phyloP scores from a whole-genome alignment of 2,329 filamentous ascomycete species.

The Aspergillus hortae region DNA sequence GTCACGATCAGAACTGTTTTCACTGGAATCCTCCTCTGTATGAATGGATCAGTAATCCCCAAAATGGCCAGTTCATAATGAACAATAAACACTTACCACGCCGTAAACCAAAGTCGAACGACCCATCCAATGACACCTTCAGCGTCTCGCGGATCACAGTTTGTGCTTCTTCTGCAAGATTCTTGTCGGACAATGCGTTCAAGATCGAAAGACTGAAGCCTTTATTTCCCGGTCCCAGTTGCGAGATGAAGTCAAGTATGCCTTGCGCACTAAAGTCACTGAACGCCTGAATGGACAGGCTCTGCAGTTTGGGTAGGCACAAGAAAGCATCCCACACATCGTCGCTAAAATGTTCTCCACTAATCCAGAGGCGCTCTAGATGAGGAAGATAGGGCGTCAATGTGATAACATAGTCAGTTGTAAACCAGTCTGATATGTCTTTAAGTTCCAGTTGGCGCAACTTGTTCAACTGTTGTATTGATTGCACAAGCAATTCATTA shows the following conservation, averaged over 20 bases:
- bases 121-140: conserved; percentile 16
- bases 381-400: conserved; percentile 26
- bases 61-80: not conserved
- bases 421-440: conserved; percentile 32
- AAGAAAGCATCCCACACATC: conserved; percentile 23
- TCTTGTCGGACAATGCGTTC: conserved; percentile 18
- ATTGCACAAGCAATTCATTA: conserved; percentile 27
- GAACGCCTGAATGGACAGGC: conserved; percentile 28
- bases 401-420: conserved; percentile 24
- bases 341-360: conserved; percentile 28
- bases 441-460: conserved; percentile 31
- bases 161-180: conserved; percentile 25
- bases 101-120: conserved; percentile 22
- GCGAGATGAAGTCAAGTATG: conserved; percentile 29
- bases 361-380: conserved; percentile 32
- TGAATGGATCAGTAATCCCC: conserved; percentile 8
- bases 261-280: conserved; percentile 30
- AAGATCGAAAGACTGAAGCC: conserved; percentile 30
- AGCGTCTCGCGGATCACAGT: conserved; percentile 26
- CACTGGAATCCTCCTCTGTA: conserved; percentile 11
- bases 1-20: no score
- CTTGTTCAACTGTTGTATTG: conserved; percentile 24
- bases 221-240: conserved; percentile 24
- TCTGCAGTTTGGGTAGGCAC: conserved; percentile 24
- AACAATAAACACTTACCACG: conserved; percentile 13